Evolutionary conservation across 2,329 filamentous ascomycete species (phyloP).

Genomic region (Xylaria sp.): DNA sequence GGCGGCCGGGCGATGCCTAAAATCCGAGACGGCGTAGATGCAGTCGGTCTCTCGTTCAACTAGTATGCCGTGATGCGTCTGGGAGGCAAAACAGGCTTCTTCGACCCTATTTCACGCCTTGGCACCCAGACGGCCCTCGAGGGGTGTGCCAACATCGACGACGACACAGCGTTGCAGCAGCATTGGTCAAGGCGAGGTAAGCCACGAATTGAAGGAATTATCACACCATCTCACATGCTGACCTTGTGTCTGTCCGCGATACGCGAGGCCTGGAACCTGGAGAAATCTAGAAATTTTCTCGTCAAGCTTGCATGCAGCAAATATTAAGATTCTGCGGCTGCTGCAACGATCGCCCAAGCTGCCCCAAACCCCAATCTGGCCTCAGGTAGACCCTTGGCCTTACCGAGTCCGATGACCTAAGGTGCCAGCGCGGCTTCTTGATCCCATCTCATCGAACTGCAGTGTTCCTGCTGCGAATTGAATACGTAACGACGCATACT

Average conservation of each 20-base stretch:
- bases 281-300: neutral
- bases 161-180: neutral
- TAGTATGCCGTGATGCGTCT: neutral
- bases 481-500: neutral
- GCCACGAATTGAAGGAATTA: neutral
- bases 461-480: neutral
- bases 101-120: neutral
- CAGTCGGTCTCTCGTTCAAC: neutral
- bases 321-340: neutral
- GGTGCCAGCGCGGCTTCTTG: neutral
- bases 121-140: neutral
- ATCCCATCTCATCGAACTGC: neutral
- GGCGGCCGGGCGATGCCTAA: neutral
- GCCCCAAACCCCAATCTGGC: neutral
- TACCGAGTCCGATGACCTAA: neutral
- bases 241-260: neutral
- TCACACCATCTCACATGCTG: neutral
- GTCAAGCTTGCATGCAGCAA: neutral
- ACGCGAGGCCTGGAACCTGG: neutral
- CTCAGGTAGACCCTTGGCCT: neutral
- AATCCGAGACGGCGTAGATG: neutral
- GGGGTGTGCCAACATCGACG: neutral
- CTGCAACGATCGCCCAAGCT: neutral
- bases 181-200: neutral
- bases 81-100: neutral